A percentile compares a stretch with the other conserved stretches of the same genome.
phyloP scores from a whole-genome alignment of 2,329 filamentous ascomycete species.

The Stachybotrys chartarum region DNA sequence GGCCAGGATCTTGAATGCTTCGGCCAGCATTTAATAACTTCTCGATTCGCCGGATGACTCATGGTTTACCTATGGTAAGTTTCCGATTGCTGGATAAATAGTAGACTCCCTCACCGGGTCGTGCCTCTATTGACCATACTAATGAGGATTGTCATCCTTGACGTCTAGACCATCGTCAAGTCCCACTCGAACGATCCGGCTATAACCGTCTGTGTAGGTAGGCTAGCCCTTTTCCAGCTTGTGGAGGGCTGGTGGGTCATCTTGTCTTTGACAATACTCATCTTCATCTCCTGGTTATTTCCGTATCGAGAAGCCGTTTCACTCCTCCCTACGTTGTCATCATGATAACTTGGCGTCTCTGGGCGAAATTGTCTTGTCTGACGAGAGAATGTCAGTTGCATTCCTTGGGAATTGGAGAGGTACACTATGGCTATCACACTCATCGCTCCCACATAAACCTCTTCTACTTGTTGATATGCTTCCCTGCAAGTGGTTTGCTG shows the following conservation, averaged over 20 bases:
- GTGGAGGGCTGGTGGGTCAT: neutral
- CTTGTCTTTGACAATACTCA: neutral
- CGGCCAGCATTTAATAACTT: neutral
- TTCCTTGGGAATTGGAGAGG: too few relatives aligned
- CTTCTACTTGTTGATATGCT: too few relatives aligned
- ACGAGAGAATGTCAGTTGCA: too few relatives aligned
- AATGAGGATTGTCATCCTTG: neutral
- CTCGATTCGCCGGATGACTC: neutral
- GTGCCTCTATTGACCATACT: too few relatives aligned
- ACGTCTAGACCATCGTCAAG: too few relatives aligned
- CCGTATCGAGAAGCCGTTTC: neutral
- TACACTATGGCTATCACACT: neutral
- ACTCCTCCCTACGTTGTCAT: neutral
- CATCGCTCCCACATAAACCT: too few relatives aligned
- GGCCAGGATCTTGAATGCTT: neutral
- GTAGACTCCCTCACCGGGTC: neutral
- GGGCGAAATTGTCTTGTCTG: too few relatives aligned
- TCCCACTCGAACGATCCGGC: neutral
- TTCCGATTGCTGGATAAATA: neutral
- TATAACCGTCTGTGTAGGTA: neutral
- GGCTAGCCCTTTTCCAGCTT: neutral
- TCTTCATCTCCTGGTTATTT: neutral
- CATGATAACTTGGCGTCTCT: neutral
- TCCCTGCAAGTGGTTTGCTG: too few relatives aligned
- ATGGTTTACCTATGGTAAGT: neutral